Conservation (phyloP, 306 rosid species). For the Lathyrus tuberosus region DNA sequence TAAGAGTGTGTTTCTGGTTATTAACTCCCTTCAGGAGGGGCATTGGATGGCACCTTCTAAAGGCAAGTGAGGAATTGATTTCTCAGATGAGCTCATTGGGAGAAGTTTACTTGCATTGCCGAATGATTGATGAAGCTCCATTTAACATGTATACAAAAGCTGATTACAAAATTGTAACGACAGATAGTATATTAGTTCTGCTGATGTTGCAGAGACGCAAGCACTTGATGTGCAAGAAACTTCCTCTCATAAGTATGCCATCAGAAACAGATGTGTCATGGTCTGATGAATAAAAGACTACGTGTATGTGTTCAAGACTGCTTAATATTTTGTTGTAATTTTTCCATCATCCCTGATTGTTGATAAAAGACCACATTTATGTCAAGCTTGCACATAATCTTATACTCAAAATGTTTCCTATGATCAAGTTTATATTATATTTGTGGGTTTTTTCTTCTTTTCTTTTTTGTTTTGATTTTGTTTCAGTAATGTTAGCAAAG, state of each 20-base stretch:
- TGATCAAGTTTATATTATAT: constrained; percentile 26
- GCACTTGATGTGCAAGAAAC: constrained; percentile 84
- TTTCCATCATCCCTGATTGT: constrained; percentile 30
- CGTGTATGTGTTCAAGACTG: constrained; percentile 29
- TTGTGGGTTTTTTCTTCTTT: constrained; percentile 4
- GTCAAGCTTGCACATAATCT: constrained; percentile 22
- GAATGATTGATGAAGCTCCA: constrained; percentile 84
- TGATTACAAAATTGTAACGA: constrained; percentile 66
- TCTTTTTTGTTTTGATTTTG: background rate
- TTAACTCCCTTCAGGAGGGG: constrained; percentile 69
- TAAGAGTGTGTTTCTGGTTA: constrained; percentile 34
- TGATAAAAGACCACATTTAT: constrained; percentile 22
- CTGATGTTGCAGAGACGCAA: constrained; percentile 89
- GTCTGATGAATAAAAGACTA: constrained; percentile 46
- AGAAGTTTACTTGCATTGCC: constrained; percentile 84
- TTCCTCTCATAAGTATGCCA: constrained; percentile 51
- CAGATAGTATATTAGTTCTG: constrained; percentile 72
- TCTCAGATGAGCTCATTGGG: constrained; percentile 68
- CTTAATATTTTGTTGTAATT: constrained; percentile 44
- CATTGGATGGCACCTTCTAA: constrained; percentile 96
- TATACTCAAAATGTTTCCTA: constrained; percentile 26
- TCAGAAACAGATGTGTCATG: constrained; percentile 49
- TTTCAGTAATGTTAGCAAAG: constrained; percentile 45
- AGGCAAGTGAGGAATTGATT: constrained; percentile 86
- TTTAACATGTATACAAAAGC: constrained; percentile 88